A percentile compares a stretch with the other conserved stretches of the same genome.
These are phyloP conservation scores for Pythium periplocum DNA, from an alignment of 352 stramenopile genomes.

Conservation along the genomic window DNA sequence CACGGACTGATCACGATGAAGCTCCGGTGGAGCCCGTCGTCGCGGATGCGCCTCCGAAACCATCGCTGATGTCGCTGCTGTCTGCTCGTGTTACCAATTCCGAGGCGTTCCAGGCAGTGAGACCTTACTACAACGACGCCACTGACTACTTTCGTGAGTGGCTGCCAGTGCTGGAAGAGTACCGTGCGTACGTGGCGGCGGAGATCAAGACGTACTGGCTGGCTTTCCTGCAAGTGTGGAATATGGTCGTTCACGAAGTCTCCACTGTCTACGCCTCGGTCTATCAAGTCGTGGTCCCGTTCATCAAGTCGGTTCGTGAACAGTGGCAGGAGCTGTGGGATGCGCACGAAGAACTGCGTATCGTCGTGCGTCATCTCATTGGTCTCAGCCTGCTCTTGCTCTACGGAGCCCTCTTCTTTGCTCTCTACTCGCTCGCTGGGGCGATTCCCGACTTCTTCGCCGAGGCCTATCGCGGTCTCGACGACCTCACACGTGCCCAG, in stretches of 20 bases:
- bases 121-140: conserved; percentile 13
- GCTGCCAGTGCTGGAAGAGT: conserved; percentile 16
- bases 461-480: conserved; percentile 23
- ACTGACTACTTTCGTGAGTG: conserved; percentile 8
- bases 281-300: neutral
- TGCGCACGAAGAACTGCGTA: conserved; percentile 30
- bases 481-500: conserved; percentile 37
- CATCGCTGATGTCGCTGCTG: neutral
- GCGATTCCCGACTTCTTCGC: conserved; percentile 23
- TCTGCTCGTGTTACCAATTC: neutral
- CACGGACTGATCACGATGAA: too few relatives aligned
- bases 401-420: conserved; percentile 20
- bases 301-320: neutral
- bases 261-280: neutral
- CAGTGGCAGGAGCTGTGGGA: conserved; percentile 16
- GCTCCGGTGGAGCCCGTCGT: too few relatives aligned
- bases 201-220: conserved; percentile 2
- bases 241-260: neutral
- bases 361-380: conserved; percentile 23
- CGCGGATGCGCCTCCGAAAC: neutral
- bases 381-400: conserved; percentile 16
- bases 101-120: neutral
- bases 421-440: conserved; percentile 23
- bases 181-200: neutral
- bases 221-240: neutral